Percentiles rank a stretch among this genome's conserved stretches.
These are phyloP conservation scores for Pterocarpus macrocarpus DNA, from an alignment of 306 rosid genomes.

Conservation along the genomic window DNA sequence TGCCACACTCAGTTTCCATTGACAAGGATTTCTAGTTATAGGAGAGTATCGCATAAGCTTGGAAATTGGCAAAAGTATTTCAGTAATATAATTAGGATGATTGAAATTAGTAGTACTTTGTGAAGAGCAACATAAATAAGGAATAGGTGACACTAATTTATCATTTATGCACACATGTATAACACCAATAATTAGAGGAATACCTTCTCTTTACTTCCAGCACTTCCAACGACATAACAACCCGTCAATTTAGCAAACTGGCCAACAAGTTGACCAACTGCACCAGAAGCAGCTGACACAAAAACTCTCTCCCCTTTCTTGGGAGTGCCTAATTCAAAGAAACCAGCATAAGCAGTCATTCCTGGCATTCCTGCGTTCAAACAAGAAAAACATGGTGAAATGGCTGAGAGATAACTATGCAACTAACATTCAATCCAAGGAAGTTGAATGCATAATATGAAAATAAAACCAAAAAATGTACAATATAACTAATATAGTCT, in stretches of 20 bases:
- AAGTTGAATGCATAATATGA: neutral
- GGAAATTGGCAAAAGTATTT: neutral
- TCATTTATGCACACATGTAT: neutral
- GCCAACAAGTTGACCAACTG: slow-evolving; percentile 50
- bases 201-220: slow-evolving; percentile 48
- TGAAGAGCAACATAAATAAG: neutral
- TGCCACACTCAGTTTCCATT: neutral
- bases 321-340: slow-evolving; percentile 38
- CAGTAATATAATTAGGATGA: neutral
- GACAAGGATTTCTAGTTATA: neutral
- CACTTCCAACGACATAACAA: slow-evolving; percentile 56
- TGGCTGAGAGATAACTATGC: neutral
- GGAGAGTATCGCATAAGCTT: neutral
- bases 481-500: neutral
- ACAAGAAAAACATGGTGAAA: neutral
- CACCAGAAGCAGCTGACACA: slow-evolving; percentile 48
- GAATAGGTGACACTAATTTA: neutral
- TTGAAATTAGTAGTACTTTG: neutral
- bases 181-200: neutral
- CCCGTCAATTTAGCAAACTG: slow-evolving; percentile 50
- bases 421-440: neutral
- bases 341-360: slow-evolving; percentile 46
- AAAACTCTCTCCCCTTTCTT: slow-evolving; percentile 50
- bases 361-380: slow-evolving; percentile 47
- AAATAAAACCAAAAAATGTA: neutral